Conservation (phyloP, 2,329 filamentous ascomycete genomes). For the Penicillium rolfsii region DNA sequence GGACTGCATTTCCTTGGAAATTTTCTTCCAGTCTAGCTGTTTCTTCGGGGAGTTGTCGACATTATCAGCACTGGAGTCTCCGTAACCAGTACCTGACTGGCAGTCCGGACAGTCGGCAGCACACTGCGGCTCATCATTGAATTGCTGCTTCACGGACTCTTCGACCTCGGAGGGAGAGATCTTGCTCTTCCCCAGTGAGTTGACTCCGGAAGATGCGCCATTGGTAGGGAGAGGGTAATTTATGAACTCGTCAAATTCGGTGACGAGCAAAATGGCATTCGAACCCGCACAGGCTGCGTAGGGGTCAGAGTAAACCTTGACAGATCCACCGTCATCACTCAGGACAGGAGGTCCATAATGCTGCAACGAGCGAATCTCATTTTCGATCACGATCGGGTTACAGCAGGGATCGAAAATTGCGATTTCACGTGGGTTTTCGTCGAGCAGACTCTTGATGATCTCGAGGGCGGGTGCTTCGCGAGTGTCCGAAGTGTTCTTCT, state of each 20-base stretch:
- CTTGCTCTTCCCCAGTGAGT: neutral
- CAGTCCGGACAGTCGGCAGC: constrained; percentile 24
- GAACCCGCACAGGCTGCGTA: constrained; percentile 21
- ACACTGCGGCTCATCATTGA: constrained; percentile 18
- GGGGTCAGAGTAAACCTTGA: constrained; percentile 21
- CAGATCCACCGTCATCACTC: constrained; percentile 22
- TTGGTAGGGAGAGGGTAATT: constrained; percentile 5
- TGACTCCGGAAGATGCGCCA: neutral
- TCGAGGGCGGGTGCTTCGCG: constrained; percentile 65
- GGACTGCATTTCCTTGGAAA: constrained; percentile 16
- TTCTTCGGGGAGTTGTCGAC: constrained; percentile 13
- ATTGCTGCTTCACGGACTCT: neutral
- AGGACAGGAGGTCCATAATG: constrained; percentile 16
- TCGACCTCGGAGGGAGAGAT: neutral
- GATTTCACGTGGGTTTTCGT: constrained; percentile 22
- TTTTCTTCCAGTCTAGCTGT: constrained; percentile 20
- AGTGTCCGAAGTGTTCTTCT: constrained; percentile 76
- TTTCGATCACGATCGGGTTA: constrained; percentile 18
- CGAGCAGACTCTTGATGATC: constrained; percentile 21
- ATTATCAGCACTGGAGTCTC: neutral
- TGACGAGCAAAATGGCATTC: constrained; percentile 23
- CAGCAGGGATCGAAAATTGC: constrained; percentile 24
- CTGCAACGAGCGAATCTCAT: constrained; percentile 17
- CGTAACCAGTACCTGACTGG: constrained; percentile 14
- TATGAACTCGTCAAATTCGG: constrained; percentile 25